Conservation (phyloP, 129 eudicot species). For the Flaveria robusta region DNA sequence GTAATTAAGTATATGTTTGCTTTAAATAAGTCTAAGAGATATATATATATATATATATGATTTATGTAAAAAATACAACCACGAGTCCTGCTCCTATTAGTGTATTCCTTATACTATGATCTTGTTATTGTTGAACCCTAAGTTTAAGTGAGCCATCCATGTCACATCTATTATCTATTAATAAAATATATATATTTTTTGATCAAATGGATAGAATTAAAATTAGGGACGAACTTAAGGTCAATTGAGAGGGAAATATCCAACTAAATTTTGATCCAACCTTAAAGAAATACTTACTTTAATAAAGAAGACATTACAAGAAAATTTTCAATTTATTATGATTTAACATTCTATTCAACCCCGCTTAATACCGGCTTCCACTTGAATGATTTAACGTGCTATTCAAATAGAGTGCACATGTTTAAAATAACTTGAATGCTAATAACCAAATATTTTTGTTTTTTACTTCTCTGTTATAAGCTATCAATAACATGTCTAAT, state of each 20-base stretch:
- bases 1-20: not conserved
- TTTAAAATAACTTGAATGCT: not conserved
- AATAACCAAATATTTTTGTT: not conserved
- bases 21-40: not conserved
- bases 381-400: not conserved
- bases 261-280: not conserved
- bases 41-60: too few species aligned
- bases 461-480: not conserved
- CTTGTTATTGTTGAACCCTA: too few species aligned
- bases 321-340: too few species aligned
- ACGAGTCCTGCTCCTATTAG: not conserved
- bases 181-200: too few species aligned
- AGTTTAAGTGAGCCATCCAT: too few species aligned
- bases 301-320: too few species aligned
- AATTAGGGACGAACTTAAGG: not conserved
- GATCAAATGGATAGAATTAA: too few species aligned
- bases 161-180: too few species aligned
- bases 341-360: not conserved
- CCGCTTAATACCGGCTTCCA: too few species aligned
- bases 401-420: too few species aligned
- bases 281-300: not conserved
- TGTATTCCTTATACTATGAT: not conserved
- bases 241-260: not conserved
- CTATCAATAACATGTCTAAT: not conserved
- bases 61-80: not conserved